phyloP scores from a whole-genome alignment of 345 rosid genomes.

The Cardamine chenopodiifolia region DNA sequence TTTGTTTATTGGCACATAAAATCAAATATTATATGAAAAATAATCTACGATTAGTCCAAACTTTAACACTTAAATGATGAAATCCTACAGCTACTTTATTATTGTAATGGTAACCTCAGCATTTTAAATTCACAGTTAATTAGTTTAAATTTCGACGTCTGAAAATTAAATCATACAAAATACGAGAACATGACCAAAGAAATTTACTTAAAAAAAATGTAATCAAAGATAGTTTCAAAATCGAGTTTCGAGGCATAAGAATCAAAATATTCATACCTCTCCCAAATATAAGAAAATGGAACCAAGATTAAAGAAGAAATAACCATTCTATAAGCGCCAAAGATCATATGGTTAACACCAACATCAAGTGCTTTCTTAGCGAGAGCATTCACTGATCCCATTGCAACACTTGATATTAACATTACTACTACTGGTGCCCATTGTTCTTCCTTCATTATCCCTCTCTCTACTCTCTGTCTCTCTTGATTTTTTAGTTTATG shows the following conservation, averaged over 20 bases:
- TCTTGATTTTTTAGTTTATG: neutral
- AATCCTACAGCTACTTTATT: neutral
- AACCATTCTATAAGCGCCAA: constrained; percentile 57
- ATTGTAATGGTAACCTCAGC: neutral
- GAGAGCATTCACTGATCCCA: constrained; percentile 60
- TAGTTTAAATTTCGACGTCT: neutral
- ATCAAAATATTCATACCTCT: constrained; percentile 47
- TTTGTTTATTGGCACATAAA: neutral
- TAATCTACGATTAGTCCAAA: neutral
- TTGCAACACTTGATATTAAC: constrained; percentile 51
- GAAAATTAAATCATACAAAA: neutral
- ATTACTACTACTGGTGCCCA: constrained; percentile 58
- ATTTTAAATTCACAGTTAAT: neutral
- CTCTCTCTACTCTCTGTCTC: neutral
- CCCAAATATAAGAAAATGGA: constrained; percentile 56
- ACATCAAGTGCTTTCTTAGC: constrained; percentile 59
- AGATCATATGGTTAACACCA: constrained; percentile 58
- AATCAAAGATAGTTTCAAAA: neutral
- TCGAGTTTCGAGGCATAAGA: neutral
- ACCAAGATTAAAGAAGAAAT: constrained; percentile 56
- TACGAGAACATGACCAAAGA: neutral
- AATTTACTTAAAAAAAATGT: neutral
- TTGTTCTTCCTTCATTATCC: constrained; percentile 29
- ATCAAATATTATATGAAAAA: neutral
- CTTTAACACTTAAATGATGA: neutral